Conservation (phyloP, 306 rosid species). For the Vicia faba region DNA sequence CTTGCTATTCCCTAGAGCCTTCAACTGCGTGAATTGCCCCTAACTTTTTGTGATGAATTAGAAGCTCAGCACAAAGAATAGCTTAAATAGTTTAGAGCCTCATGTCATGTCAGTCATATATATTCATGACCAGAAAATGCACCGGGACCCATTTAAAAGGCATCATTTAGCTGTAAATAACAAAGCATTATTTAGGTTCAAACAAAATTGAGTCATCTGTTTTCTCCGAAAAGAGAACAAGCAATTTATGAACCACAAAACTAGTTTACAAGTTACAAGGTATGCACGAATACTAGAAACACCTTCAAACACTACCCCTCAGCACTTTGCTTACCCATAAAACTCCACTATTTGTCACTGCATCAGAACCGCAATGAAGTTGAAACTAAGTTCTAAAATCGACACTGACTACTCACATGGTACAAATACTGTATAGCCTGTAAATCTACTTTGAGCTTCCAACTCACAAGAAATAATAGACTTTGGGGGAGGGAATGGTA, state of each 20-base stretch:
- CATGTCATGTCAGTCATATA: background rate
- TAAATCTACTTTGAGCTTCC: slow-evolving; percentile 34
- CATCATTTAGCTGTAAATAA: slow-evolving; percentile 9
- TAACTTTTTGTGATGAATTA: no score
- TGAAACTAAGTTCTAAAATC: slow-evolving; percentile 41
- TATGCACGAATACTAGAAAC: slow-evolving; percentile 8
- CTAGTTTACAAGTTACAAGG: slow-evolving; percentile 17
- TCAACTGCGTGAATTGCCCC: no score
- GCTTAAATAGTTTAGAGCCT: no score
- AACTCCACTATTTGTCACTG: slow-evolving; percentile 25
- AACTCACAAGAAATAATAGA: slow-evolving; percentile 29
- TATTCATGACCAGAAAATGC: background rate
- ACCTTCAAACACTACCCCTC: slow-evolving; percentile 19
- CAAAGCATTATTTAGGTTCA: background rate
- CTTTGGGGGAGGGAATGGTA: slow-evolving; percentile 20
- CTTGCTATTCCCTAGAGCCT: no score
- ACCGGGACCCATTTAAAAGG: slow-evolving; percentile 1
- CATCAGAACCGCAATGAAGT: slow-evolving; percentile 22
- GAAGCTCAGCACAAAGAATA: no score
- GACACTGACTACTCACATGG: slow-evolving; percentile 34
- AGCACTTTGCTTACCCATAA: slow-evolving; percentile 14
- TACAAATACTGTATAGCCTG: slow-evolving; percentile 38
- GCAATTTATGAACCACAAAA: slow-evolving; percentile 1
- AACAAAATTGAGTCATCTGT: slow-evolving; percentile 19
- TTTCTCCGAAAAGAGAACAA: slow-evolving; percentile 19